Conservation (phyloP, 208 protist genomes). For the Wallacemonas sp. region DNA sequence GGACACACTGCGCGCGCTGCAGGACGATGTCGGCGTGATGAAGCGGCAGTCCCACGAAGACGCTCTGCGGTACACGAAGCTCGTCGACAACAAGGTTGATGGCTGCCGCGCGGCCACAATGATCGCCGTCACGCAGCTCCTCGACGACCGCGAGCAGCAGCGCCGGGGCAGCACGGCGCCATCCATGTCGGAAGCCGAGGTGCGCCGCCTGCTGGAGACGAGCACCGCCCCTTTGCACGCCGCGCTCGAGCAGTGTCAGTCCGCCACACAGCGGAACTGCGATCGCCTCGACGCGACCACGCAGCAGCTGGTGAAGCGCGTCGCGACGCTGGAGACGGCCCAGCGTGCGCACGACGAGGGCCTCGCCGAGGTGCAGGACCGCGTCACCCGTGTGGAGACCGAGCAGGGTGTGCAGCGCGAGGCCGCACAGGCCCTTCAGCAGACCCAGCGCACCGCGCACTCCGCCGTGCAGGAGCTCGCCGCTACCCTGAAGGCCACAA, state of each 20-base stretch:
- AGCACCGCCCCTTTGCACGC: conserved; percentile 13
- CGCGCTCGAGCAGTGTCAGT: conserved; percentile 18
- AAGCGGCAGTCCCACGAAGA: conserved; percentile 31
- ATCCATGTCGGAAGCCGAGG: conserved; percentile 15
- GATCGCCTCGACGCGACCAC: conserved; percentile 21
- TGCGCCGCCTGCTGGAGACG: conserved; percentile 28
- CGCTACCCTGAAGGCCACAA: background rate
- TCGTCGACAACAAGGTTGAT: conserved; percentile 22
- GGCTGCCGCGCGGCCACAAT: conserved; percentile 17
- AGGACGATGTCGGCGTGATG: conserved; percentile 16
- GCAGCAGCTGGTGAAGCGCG: conserved; percentile 22
- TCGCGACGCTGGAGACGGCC: conserved; percentile 25
- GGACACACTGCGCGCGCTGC: conserved; percentile 16
- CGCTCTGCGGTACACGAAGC: conserved; percentile 21
- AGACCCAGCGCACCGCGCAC: conserved; percentile 11
- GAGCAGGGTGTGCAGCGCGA: background rate
- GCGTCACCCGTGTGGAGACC: background rate
- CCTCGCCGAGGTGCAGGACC: conserved; percentile 13
- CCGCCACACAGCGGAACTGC: conserved; percentile 20
- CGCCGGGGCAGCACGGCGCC: background rate
- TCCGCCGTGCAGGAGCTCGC: background rate
- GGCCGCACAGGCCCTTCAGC: conserved; percentile 1
- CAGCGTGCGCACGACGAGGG: conserved; percentile 14
- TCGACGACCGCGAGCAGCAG: conserved; percentile 23
- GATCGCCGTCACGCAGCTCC: conserved; percentile 15